Evolutionary conservation across 2,329 filamentous ascomycete genomes (phyloP).

Genomic region (Coniella vitis): DNA sequence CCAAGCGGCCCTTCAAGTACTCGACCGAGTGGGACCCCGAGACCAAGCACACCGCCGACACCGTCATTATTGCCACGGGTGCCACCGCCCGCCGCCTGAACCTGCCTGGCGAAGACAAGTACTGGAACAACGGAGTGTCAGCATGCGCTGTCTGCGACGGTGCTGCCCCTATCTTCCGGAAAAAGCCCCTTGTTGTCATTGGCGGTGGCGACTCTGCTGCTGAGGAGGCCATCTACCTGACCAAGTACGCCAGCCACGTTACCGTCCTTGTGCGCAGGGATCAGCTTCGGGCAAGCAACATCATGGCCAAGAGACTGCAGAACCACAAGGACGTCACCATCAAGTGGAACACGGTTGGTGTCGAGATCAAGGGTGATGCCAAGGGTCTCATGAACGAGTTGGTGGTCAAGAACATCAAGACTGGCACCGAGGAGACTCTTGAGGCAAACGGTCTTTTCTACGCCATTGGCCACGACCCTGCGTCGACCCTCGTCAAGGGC

Average conservation of each 20-base stretch:
- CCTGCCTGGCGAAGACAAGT: conserved; percentile 83
- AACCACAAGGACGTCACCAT: conserved; percentile 86
- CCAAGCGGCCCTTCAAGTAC: conserved; percentile 80
- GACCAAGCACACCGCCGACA: conserved; percentile 79
- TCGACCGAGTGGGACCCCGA: conserved; percentile 84
- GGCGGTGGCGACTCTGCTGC: conserved; percentile 95
- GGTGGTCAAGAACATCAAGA: conserved; percentile 71
- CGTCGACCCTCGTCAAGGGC: conserved; percentile 81
- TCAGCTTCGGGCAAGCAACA: conserved; percentile 77
- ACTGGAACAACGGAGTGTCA: conserved; percentile 95
- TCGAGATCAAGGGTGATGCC: conserved; percentile 77
- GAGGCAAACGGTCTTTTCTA: conserved; percentile 94
- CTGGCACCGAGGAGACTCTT: conserved; percentile 72
- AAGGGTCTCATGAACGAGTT: conserved; percentile 85
- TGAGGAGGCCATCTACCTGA: conserved; percentile 94
- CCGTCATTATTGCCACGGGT: conserved; percentile 90
- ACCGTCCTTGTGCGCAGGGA: conserved; percentile 88
- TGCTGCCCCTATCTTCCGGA: conserved; percentile 92
- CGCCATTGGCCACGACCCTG: conserved; percentile 93
- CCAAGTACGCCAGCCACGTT: conserved; percentile 94
- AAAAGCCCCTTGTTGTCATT: conserved; percentile 92
- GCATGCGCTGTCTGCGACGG: conserved; percentile 98
- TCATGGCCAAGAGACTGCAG: conserved; percentile 83
- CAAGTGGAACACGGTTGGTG: conserved; percentile 73
- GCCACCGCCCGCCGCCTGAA: conserved; percentile 81